Evolutionary conservation across 2,329 filamentous ascomycete genomes (phyloP).

Genomic region (Seiridium unicorne): DNA sequence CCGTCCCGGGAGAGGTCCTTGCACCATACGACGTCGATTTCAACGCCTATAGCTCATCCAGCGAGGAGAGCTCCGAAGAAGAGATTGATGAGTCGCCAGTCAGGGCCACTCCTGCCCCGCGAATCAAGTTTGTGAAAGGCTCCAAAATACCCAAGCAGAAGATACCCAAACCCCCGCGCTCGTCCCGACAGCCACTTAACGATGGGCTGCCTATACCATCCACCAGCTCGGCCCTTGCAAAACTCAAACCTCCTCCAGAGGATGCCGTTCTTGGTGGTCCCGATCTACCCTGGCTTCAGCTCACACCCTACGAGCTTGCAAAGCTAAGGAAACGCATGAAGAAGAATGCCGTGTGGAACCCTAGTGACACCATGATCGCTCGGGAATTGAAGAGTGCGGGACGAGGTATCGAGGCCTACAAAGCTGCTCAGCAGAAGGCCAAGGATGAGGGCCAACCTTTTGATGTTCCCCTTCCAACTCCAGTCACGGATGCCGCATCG

Average conservation of each 20-base stretch:
- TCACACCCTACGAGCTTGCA: slow-evolving; percentile 64
- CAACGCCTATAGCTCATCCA: slow-evolving; percentile 53
- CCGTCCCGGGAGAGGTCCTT: slow-evolving; percentile 64
- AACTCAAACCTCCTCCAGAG: slow-evolving; percentile 57
- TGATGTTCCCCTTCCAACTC: slow-evolving; percentile 40
- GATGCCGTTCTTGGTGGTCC: slow-evolving; percentile 57
- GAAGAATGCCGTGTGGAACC: slow-evolving; percentile 84
- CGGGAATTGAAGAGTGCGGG: slow-evolving; percentile 71
- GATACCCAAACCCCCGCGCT: slow-evolving; percentile 26
- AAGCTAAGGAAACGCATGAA: slow-evolving; percentile 82
- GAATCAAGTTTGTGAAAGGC: slow-evolving; percentile 49
- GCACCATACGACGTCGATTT: slow-evolving; percentile 65
- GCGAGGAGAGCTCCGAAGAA: slow-evolving; percentile 51
- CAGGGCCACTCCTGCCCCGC: slow-evolving; percentile 34
- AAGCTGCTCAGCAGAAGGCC: slow-evolving; percentile 61
- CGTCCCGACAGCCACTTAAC: slow-evolving; percentile 28
- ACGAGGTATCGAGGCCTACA: slow-evolving; percentile 63
- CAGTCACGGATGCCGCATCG: slow-evolving; percentile 47
- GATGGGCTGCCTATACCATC: slow-evolving; percentile 41
- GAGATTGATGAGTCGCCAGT: slow-evolving; percentile 41
- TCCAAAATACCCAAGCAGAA: slow-evolving; percentile 46
- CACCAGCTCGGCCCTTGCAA: slow-evolving; percentile 36
- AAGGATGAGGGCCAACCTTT: slow-evolving; percentile 65
- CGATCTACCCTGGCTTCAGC: slow-evolving; percentile 64
- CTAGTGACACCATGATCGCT: slow-evolving; percentile 82